phyloP scores from a whole-genome alignment of 2,329 filamentous ascomycete genomes.

The Neospermospora avenae region DNA sequence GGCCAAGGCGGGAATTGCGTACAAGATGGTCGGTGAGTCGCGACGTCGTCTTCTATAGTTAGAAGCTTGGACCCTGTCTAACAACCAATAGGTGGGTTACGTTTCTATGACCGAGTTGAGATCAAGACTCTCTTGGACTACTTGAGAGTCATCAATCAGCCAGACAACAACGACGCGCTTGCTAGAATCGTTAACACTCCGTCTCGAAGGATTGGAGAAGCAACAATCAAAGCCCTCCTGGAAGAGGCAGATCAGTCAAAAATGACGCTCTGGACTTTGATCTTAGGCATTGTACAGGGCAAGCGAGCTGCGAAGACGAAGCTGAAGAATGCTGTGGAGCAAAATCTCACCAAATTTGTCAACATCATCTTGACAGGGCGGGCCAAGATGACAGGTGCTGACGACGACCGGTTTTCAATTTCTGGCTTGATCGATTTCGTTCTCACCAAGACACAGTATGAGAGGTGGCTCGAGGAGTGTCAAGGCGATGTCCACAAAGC shows the following conservation, averaged over 20 bases:
- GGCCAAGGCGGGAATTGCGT: slow-evolving; percentile 77
- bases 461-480: slow-evolving; percentile 68
- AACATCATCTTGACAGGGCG: slow-evolving; percentile 56
- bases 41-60: neutral
- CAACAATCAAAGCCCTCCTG: slow-evolving; percentile 69
- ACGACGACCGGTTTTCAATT: slow-evolving; percentile 20
- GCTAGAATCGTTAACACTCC: slow-evolving; percentile 83
- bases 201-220: slow-evolving; percentile 74
- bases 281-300: slow-evolving; percentile 57
- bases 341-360: slow-evolving; percentile 56
- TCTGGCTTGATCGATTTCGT: slow-evolving; percentile 49
- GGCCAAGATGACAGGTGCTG: slow-evolving; percentile 45
- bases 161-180: slow-evolving; percentile 82
- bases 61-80: neutral
- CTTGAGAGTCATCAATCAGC: slow-evolving; percentile 77
- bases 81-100: slow-evolving; percentile 55
- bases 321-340: slow-evolving; percentile 51
- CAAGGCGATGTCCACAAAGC: slow-evolving; percentile 73
- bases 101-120: slow-evolving; percentile 89
- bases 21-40: slow-evolving; percentile 76
- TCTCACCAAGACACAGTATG: slow-evolving; percentile 64
- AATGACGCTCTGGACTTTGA: slow-evolving; percentile 71
- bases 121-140: slow-evolving; percentile 88
- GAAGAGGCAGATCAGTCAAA: slow-evolving; percentile 71
- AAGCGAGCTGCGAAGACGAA: slow-evolving; percentile 49